phyloP scores from a whole-genome alignment of 768 basidiomycete genomes.

The Tricholoma terreum region DNA sequence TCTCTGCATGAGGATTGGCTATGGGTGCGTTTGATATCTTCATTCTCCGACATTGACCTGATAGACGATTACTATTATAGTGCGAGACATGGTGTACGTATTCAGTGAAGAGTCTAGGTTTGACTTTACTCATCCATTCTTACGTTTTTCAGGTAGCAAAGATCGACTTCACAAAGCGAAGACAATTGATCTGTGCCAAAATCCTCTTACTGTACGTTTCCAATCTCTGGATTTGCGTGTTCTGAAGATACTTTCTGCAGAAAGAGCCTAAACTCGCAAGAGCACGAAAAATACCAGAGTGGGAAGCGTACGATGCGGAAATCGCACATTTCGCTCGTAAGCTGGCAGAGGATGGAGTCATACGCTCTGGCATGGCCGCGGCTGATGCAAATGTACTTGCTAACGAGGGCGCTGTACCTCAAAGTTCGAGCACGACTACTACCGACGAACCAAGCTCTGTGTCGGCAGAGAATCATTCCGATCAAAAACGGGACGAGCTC shows the following conservation, averaged over 20 bases:
- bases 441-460: background rate
- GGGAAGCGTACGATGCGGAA: conserved; percentile 92
- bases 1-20: conserved; percentile 93
- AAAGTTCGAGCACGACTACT: background rate
- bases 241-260: conserved; percentile 36
- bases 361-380: conserved; percentile 63
- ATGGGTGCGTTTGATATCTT: conserved; percentile 58
- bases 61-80: conserved; percentile 33
- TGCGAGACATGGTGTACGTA: conserved; percentile 97
- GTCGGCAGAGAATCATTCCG: background rate
- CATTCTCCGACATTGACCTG: background rate
- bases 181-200: conserved; percentile 95
- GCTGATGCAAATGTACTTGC: conserved; percentile 72
- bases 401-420: conserved; percentile 27
- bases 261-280: conserved; percentile 96
- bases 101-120: background rate
- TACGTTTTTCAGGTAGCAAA: conserved; percentile 59
- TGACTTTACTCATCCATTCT: background rate
- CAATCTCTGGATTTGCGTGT: background rate
- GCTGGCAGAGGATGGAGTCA: conserved; percentile 66
- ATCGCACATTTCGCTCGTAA: conserved; percentile 79
- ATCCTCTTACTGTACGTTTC: conserved; percentile 79
- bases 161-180: conserved; percentile 78
- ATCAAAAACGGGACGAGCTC: conserved; percentile 2
- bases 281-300: conserved; percentile 94